A percentile compares a stretch with the other conserved stretches of the same genome.
phyloP scores from a whole-genome alignment of 2,329 filamentous ascomycete species.

The Penicillium capsulatum region DNA sequence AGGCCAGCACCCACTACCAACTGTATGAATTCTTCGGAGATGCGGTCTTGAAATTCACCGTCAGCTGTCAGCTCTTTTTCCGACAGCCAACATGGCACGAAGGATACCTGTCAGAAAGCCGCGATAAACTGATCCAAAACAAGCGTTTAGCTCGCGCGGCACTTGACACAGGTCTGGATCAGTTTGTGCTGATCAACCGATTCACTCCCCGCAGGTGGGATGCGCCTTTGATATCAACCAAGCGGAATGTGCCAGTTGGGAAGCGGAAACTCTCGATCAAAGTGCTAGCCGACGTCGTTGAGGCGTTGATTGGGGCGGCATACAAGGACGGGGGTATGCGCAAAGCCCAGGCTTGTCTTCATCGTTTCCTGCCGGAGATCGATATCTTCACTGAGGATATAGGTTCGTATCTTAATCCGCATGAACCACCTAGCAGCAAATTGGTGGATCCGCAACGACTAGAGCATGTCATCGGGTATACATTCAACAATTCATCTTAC shows the following conservation, averaged over 20 bases:
- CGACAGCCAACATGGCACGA: conserved; percentile 67
- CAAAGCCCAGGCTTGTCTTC: conserved; percentile 61
- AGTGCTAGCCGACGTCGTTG: conserved; percentile 78
- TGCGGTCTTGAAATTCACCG: conserved; percentile 70
- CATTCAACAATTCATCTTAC: conserved; percentile 63
- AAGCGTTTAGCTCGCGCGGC: conserved; percentile 24
- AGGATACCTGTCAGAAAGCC: conserved; percentile 60
- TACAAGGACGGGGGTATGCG: conserved; percentile 64
- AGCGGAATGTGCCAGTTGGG: conserved; percentile 10
- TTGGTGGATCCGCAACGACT: conserved; percentile 16
- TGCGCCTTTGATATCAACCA: conserved; percentile 55
- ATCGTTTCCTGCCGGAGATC: conserved; percentile 60
- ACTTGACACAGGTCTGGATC: conserved; percentile 49
- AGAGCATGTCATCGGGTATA: conserved; percentile 56
- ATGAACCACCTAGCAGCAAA: conserved; percentile 6
- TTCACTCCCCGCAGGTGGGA: conserved; percentile 72
- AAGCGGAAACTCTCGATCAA: conserved; percentile 63
- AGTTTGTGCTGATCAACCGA: conserved; percentile 63
- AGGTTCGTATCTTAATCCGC: neutral
- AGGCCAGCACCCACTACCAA: conserved; percentile 67
- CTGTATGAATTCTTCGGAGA: conserved; percentile 85
- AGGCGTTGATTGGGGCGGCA: conserved; percentile 75
- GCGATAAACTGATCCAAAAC: neutral
- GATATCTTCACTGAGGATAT: conserved; percentile 21
- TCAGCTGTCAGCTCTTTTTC: conserved; percentile 61